These are phyloP conservation scores for Cenococcum geophilum DNA, from an alignment of 495 filamentous ascomycete species.

Conservation along the genomic window DNA sequence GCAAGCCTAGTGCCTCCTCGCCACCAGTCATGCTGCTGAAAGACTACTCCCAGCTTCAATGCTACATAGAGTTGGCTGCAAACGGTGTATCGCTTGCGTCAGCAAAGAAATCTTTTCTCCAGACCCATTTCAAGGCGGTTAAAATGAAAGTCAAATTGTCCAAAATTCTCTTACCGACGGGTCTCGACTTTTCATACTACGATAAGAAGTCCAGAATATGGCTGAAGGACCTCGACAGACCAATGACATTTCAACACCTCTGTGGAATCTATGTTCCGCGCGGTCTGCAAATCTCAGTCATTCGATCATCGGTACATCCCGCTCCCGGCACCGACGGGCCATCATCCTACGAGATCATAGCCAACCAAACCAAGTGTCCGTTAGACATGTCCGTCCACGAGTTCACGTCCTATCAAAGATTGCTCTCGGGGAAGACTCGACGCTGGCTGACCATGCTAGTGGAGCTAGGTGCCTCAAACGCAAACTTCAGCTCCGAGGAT, in stretches of 20 bases:
- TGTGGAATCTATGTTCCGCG: constrained; percentile 31
- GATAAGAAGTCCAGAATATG: constrained; percentile 33
- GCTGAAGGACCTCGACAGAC: constrained; percentile 27
- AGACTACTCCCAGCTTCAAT: constrained; percentile 25
- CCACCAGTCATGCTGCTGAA: constrained; percentile 18
- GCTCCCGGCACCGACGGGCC: constrained; percentile 37
- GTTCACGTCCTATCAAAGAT: constrained; percentile 46
- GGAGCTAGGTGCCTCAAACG: constrained; percentile 48
- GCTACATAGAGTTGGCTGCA: constrained; percentile 4
- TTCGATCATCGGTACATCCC: constrained; percentile 21
- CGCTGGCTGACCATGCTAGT: constrained; percentile 47
- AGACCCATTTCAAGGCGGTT: constrained; percentile 36
- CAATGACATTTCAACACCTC: constrained; percentile 35
- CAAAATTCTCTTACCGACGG: constrained; percentile 34
- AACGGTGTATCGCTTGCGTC: constrained; percentile 37
- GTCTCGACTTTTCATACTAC: constrained; percentile 34
- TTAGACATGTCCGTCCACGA: constrained; percentile 42
- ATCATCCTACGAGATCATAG: constrained; percentile 51
- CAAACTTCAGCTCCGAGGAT: constrained; percentile 49
- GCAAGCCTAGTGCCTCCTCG: neutral
- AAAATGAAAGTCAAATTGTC: constrained; percentile 30
- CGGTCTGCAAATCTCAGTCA: constrained; percentile 15
- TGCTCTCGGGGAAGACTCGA: constrained; percentile 42
- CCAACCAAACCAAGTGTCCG: constrained; percentile 47
- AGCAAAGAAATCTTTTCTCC: constrained; percentile 36